Evolutionary conservation across 2,329 filamentous ascomycete genomes (phyloP), one percentile per base, ranked within the genome.

Genomic region (Fusarium zealandicum): DNA sequence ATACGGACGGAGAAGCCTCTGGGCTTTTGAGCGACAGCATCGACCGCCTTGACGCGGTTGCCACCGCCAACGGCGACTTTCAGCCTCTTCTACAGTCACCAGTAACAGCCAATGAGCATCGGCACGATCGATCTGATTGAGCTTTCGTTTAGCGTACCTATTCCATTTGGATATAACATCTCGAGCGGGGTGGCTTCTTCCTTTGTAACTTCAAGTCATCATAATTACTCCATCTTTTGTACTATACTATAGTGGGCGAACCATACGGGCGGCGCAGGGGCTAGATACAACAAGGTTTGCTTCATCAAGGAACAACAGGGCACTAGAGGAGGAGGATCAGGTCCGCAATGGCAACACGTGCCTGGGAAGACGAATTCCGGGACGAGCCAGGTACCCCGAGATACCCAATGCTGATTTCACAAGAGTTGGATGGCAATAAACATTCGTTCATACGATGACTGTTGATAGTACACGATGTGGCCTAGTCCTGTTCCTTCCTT

Each of bases 11-110:
- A 50, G 80, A 84, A 36, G 69, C 70, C 6, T 74, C 74, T 2
- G 79, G 78, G 1, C 70, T 84, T 22, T 69, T 84, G 33, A 72
- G 73, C 11, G 72, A 75, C 9, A 74, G 72, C 41, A 63, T 70
- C 31, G 76, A 76, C 33, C 65, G 65, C 11, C 59, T 59, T 6
- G 74, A 76, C 16, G 72, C 72, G 9, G 61, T 76, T 2, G 68
- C 77, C 31, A 75, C 75, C 2, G 68, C 73, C 2, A 75, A 79
- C 28, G 76, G 75, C 5, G 75, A 78, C 46, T 66, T 71, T 25
- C 22, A 25, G 7, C 7, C 22, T 25, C 22, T 25, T 32, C 64
- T 72, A 6, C 67, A 69, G 13, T 16, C 64, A 22, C 49, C 65
- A 51, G 39, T 53, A 20, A 32, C 51, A 20, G 18, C 40, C 17